Conservation (phyloP, 2,329 filamentous ascomycete species). For the Knufia petricola region DNA sequence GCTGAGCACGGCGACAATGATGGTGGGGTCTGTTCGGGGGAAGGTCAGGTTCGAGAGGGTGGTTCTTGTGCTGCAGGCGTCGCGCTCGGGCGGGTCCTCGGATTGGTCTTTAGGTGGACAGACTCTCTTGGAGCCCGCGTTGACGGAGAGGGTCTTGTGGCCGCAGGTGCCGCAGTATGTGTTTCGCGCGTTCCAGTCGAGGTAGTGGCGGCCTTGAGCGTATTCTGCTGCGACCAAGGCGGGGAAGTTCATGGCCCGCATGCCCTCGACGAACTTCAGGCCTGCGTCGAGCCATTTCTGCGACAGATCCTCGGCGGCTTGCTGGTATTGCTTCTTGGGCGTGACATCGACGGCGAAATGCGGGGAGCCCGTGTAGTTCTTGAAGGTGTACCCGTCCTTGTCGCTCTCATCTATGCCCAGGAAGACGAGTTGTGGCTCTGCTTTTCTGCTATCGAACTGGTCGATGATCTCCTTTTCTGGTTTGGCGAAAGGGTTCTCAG, state of each 20-base stretch:
- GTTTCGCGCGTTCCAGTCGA: slow-evolving; percentile 92
- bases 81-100: slow-evolving; percentile 43
- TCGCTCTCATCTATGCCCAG: slow-evolving; percentile 66
- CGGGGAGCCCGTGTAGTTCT: slow-evolving; percentile 64
- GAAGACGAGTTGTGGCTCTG: slow-evolving; percentile 66
- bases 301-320: slow-evolving; percentile 51
- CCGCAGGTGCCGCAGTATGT: slow-evolving; percentile 88
- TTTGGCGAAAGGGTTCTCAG: slow-evolving; percentile 58
- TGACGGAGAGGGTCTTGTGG: slow-evolving; percentile 55
- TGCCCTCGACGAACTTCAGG: slow-evolving; percentile 56
- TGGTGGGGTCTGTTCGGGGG: slow-evolving; percentile 84
- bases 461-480: slow-evolving; percentile 64
- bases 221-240: slow-evolving; percentile 70
- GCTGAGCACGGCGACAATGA: slow-evolving; percentile 88
- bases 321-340: slow-evolving; percentile 53
- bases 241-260: slow-evolving; percentile 52
- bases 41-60: slow-evolving; percentile 87
- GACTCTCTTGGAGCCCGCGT: slow-evolving; percentile 37
- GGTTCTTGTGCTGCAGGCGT: slow-evolving; percentile 68
- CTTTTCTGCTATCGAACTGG: slow-evolving; percentile 61
- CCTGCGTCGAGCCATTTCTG: slow-evolving; percentile 41
- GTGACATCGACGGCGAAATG: slow-evolving; percentile 89
- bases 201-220: slow-evolving; percentile 73
- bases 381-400: slow-evolving; percentile 36
- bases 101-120: slow-evolving; percentile 37